Evolutionary conservation across 2,329 filamentous ascomycete genomes (phyloP).

Genomic region (Colletotrichum tabaci): DNA sequence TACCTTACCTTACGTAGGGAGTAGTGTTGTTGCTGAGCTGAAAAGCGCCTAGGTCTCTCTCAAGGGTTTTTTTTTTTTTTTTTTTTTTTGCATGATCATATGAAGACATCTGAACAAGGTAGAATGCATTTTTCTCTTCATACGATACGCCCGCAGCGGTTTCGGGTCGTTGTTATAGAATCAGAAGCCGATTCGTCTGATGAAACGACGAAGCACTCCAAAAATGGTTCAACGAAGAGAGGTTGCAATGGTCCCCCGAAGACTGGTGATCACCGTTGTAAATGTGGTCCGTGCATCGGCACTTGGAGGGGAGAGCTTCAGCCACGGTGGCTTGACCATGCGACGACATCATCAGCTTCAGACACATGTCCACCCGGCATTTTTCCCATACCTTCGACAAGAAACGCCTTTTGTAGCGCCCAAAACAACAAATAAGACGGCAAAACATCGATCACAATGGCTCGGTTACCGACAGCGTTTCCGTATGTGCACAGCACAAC

Average conservation of each 20-base stretch:
- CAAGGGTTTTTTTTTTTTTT: no score
- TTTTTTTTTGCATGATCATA: no score
- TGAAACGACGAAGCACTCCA: no score
- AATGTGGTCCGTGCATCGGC: conserved; percentile 29
- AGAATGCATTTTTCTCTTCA: no score
- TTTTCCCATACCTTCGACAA: not conserved
- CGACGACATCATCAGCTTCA: conserved; percentile 40
- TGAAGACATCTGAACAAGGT: no score
- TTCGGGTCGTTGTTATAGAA: no score
- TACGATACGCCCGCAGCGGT: no score
- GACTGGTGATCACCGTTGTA: not conserved
- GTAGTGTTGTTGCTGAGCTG: no score
- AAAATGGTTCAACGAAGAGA: not conserved
- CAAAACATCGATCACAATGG: conserved; percentile 13
- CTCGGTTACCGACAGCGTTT: conserved; percentile 33
- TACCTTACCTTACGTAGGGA: no score
- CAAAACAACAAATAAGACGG: not conserved
- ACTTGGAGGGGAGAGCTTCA: conserved; percentile 39
- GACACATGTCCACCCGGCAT: conserved; percentile 31
- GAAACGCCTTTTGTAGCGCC: not conserved
- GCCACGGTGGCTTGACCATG: conserved; percentile 43
- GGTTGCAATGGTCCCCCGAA: no score
- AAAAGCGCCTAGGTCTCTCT: no score
- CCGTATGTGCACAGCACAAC: conserved; percentile 33
- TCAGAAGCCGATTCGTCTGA: no score